These are phyloP conservation scores for Coniochaeta sp. DNA, from an alignment of 2,329 filamentous ascomycete species.

Conservation along the genomic window DNA sequence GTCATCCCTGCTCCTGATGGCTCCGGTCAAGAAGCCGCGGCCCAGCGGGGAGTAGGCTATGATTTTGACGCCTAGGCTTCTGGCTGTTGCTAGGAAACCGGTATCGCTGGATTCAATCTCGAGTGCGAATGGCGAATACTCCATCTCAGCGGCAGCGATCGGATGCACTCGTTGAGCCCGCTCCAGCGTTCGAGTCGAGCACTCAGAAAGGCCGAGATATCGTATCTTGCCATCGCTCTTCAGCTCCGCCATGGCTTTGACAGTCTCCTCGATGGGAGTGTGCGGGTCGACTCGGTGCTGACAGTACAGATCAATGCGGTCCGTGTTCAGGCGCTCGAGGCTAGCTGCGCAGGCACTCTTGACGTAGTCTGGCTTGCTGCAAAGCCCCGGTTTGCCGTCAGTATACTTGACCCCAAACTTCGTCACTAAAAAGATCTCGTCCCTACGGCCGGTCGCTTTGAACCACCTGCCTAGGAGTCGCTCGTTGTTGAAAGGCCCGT, in stretches of 20 bases:
- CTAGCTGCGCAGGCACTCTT: slow-evolving; percentile 23
- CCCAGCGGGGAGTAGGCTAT: slow-evolving; percentile 54
- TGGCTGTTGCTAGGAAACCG: slow-evolving; percentile 25
- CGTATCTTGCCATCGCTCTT: slow-evolving; percentile 23
- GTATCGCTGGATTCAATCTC: slow-evolving; percentile 31
- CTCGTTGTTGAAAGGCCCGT: slow-evolving; percentile 24
- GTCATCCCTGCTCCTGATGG: slow-evolving; percentile 34
- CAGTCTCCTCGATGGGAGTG: slow-evolving; percentile 37
- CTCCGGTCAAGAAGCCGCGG: slow-evolving; percentile 48
- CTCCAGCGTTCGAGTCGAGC: slow-evolving; percentile 33
- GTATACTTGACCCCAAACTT: slow-evolving; percentile 29
- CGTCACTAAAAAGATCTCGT: slow-evolving; percentile 41
- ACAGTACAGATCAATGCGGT: slow-evolving; percentile 44
- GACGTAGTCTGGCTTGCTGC: slow-evolving; percentile 10
- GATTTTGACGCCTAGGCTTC: slow-evolving; percentile 39
- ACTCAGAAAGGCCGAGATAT: slow-evolving; percentile 37
- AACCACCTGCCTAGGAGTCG: slow-evolving; percentile 34
- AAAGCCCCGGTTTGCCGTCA: too few relatives aligned
- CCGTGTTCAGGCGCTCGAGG: slow-evolving; percentile 35
- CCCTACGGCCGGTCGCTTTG: slow-evolving; percentile 33
- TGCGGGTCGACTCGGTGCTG: slow-evolving; percentile 38
- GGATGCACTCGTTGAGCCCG: slow-evolving; percentile 38
- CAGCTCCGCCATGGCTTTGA: slow-evolving; percentile 37
- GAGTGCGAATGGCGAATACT: slow-evolving; percentile 40
- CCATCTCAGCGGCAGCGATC: slow-evolving; percentile 40